Evolutionary conservation across 495 filamentous ascomycete genomes (phyloP), one percentile per base, ranked within the genome.

Genomic region (Aspergillus campestris): DNA sequence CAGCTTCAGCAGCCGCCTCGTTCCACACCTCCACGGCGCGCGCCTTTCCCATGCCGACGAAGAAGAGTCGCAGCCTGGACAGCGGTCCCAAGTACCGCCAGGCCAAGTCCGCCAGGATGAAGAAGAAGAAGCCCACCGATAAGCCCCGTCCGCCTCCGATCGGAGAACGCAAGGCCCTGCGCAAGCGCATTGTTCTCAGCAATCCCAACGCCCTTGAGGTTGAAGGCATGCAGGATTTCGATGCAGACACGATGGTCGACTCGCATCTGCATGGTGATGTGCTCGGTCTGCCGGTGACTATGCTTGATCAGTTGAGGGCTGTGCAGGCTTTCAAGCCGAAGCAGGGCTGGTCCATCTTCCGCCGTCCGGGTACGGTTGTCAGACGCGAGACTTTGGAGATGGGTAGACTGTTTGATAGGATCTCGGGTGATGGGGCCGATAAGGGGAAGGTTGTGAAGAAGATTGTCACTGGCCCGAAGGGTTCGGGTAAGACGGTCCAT

Each of bases 151-250:
- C 75, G 5, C 83, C 87, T 11, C 69, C 66, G 27, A 62, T 76
- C 7, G 92, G 89, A 46, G 88, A 95, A 71, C 81, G 90, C 56
- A 95, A 88, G 64, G 82, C 86, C 15, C 66, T 87, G 53, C 80
- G 88, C 50, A 96, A 94, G 70, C 79, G 86, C 44, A 84, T 98
- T 48, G 81, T 91, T 29, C 77, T 98, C 34, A 92, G 83, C 66
- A 98, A 97, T 66, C 83, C 84, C 56, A 97, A 95, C 69, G 92
- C 92, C 31, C 70, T 95, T 14, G 78, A 80, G 52, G 79, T 95
- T 27, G 58, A 66, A 18, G 82, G 77, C 13, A 66, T 94, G 59
- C 56, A 66, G 50, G 72, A 85, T 13, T 54, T 94, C 35, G 73
- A 68, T 2, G 55, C 67, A 8, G 70, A 79, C 45, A 76, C 67